These are phyloP conservation scores for Amaranthus palmeri DNA, from an alignment of 148 eudicot species.

Conservation along the genomic window DNA sequence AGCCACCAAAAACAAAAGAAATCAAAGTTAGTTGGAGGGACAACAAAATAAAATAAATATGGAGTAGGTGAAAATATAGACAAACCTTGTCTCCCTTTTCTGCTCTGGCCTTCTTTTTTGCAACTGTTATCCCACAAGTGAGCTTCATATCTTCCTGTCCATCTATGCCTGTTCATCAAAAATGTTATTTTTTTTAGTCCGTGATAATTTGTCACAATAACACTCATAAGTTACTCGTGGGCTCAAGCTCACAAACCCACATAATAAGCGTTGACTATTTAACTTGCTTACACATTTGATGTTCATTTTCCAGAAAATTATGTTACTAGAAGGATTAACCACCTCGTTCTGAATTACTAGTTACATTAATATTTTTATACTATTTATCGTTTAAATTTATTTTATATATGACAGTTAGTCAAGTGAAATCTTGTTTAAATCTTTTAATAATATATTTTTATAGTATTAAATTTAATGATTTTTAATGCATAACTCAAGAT, in stretches of 20 bases:
- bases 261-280: too few species aligned
- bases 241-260: too few species aligned
- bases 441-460: too few species aligned
- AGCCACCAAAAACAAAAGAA: conserved; percentile 1
- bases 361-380: too few species aligned
- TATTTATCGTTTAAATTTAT: too few species aligned
- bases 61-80: neutral
- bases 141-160: conserved; percentile 51
- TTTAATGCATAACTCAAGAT: neutral
- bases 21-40: conserved; percentile 7
- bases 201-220: conserved; percentile 58
- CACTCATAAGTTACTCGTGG: too few species aligned
- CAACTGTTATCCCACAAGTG: conserved; percentile 58
- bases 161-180: conserved; percentile 60
- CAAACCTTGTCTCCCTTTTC: conserved; percentile 96
- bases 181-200: neutral
- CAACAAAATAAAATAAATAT: neutral
- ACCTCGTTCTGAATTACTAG: neutral
- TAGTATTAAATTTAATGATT: too few species aligned
- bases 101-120: conserved; percentile 92
- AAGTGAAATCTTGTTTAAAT: too few species aligned
- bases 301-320: too few species aligned
- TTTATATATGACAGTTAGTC: too few species aligned
- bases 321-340: too few species aligned
- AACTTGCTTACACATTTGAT: too few species aligned